Evolutionary conservation across 768 basidiomycete species (phyloP).

Genomic region (Suillus tomentosus): DNA sequence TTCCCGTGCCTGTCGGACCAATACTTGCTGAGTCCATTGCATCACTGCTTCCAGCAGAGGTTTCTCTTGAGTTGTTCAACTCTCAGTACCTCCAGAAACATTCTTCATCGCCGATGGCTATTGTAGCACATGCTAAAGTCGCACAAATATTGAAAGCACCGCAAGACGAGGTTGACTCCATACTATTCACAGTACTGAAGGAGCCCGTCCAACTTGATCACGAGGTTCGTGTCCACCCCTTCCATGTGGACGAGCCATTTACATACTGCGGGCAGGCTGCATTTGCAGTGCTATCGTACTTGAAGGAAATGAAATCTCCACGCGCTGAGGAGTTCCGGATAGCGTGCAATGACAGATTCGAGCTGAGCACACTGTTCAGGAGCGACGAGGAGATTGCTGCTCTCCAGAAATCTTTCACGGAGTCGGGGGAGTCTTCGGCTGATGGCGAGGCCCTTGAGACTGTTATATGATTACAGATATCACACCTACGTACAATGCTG

Average conservation of each 20-base stretch:
- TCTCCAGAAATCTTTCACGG: constrained; percentile 33
- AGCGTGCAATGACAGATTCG: constrained; percentile 54
- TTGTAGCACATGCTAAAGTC: constrained; percentile 68
- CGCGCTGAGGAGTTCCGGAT: constrained; percentile 63
- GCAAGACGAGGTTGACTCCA: constrained; percentile 59
- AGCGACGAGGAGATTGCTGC: constrained; percentile 48
- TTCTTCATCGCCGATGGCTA: constrained; percentile 47
- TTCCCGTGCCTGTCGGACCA: constrained; percentile 48
- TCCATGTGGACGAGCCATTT: neutral
- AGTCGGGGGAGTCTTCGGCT: constrained; percentile 17
- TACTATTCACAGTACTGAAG: constrained; percentile 51
- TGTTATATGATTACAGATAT: constrained; percentile 1
- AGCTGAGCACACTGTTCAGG: constrained; percentile 69
- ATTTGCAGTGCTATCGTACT: constrained; percentile 46
- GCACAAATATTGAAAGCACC: constrained; percentile 48
- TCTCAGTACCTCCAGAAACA: constrained; percentile 74
- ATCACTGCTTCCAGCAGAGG: constrained; percentile 55
- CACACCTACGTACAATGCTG: neutral
- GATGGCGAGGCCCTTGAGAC: constrained; percentile 6
- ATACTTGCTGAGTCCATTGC: constrained; percentile 50
- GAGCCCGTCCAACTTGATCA: constrained; percentile 46
- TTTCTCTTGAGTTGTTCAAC: constrained; percentile 69
- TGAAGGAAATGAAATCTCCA: constrained; percentile 50
- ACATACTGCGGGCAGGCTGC: constrained; percentile 47
- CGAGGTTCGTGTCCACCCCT: constrained; percentile 40